phyloP scores from a whole-genome alignment of 148 eudicot species.

The Suaeda aralocaspica region DNA sequence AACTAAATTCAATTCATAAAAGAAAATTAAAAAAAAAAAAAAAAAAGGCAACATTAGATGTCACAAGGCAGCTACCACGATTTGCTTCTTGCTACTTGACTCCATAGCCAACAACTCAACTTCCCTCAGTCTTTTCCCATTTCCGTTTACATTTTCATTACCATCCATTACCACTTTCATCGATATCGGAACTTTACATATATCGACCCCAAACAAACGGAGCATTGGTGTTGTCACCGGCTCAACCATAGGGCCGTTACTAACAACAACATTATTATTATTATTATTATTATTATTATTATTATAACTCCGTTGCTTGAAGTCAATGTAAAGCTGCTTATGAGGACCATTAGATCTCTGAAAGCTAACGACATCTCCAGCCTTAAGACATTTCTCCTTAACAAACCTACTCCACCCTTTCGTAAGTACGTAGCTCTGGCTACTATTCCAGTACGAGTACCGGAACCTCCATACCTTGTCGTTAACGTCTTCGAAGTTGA shows the following conservation, averaged over 20 bases:
- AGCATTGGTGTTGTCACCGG: slow-evolving; percentile 33
- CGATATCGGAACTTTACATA: slow-evolving; percentile 23
- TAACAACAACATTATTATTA: neutral
- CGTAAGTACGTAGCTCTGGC: slow-evolving; percentile 78
- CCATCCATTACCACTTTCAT: neutral
- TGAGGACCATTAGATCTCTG: slow-evolving; percentile 54
- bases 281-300: too few species aligned
- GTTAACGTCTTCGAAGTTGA: slow-evolving; percentile 60
- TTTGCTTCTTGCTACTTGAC: slow-evolving; percentile 34
- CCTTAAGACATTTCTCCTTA: slow-evolving; percentile 65
- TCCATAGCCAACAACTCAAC: slow-evolving; percentile 29
- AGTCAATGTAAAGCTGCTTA: slow-evolving; percentile 65
- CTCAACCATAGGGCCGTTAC: slow-evolving; percentile 14
- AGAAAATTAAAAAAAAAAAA: neutral
- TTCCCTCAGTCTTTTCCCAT: slow-evolving; percentile 34
- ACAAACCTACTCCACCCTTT: slow-evolving; percentile 94
- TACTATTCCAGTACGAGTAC: slow-evolving; percentile 92
- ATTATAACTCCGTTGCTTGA: slow-evolving; percentile 30
- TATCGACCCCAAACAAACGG: slow-evolving; percentile 79
- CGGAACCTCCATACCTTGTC: slow-evolving; percentile 84
- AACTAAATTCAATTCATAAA: neutral
- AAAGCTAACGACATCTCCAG: slow-evolving; percentile 69
- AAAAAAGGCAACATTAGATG: neutral
- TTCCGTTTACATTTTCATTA: slow-evolving; percentile 4
- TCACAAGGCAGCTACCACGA: slow-evolving; percentile 41